Base-by-base conservation (phyloP, 139 green algal species). In the Pleodorina starrii region DNA sequence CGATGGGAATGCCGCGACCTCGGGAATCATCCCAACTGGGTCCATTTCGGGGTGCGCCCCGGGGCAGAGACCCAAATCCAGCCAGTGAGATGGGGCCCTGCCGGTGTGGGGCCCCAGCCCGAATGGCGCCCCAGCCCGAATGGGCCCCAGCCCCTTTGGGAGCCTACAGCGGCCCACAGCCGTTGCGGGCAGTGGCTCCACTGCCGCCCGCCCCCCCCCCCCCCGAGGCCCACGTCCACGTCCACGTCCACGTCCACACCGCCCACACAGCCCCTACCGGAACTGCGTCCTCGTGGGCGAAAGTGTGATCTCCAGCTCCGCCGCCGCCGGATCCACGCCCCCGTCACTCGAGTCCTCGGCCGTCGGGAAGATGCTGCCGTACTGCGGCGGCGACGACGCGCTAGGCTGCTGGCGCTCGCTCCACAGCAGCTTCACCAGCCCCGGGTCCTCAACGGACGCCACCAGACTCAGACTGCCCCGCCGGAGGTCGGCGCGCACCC, bases 271-370 rank as follows among this genome's bases (percentile, higher is more conserved):
- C 9, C 35, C 82, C 10, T 46, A 81, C 83, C 83, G 57, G 83
- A 88, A 88, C 27, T 42, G 23, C 10, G 83, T 46, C n/a, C 48
- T 46, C 5, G 66, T 88, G 21, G 68, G 68, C 83, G 83, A 88
- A 48, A 88, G 32, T n/a, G 83, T 88, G 16, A 88, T 9, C 35
- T 88, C 83, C 66, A 88, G 46, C 68, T 88, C 83, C 10, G 83
- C 66, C 5, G 60, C 35, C 17, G 42, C 32, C 32, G 48, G 27
- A n/a, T 87, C 60, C 60, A 87, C 81, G 6, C 81, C 77, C 36
- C 69, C 46, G 35, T 82, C 74, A 19, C 46, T 43, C 27, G 79
- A 29, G 36, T 73, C 78, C 79, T 86, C 79, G 4, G 57, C 59
- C 25, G 60, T 40, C 81, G 43, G 29, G 32, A 87, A 87, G 81